These are phyloP conservation scores for Hyphodiscus hymeniophilus DNA, from an alignment of 495 filamentous ascomycete genomes.

Conservation along the genomic window DNA sequence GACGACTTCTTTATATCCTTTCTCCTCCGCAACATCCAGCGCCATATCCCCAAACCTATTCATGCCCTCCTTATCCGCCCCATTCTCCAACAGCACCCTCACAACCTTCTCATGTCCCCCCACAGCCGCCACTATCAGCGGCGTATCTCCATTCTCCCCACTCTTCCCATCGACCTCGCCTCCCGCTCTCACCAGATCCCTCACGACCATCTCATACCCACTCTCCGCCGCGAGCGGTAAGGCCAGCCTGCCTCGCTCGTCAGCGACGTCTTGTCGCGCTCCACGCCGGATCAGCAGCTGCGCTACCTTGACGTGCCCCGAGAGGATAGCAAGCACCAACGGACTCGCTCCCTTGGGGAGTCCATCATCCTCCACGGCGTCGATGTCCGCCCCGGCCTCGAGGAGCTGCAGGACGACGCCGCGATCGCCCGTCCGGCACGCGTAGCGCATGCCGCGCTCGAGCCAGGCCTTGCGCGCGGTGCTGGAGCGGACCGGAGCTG, in stretches of 20 bases:
- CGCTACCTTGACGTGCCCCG: slow-evolving; percentile 4
- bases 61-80: slow-evolving; percentile 42
- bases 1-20: slow-evolving; percentile 41
- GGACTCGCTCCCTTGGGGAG: slow-evolving; percentile 22
- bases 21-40: slow-evolving; percentile 30
- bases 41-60: slow-evolving; percentile 53
- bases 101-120: slow-evolving; percentile 61
- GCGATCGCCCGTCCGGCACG: slow-evolving; percentile 2
- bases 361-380: slow-evolving; percentile 21
- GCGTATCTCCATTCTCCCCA: slow-evolving; percentile 26
- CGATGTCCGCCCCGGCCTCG: slow-evolving; percentile 24
- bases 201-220: slow-evolving; percentile 9
- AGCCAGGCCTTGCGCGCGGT: slow-evolving; percentile 1
- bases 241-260: slow-evolving; percentile 1
- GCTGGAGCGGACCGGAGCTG: not conserved
- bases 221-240: slow-evolving; percentile 2
- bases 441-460: not conserved
- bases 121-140: slow-evolving; percentile 16
- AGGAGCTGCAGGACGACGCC: slow-evolving; percentile 20
- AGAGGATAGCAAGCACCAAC: slow-evolving; percentile 18
- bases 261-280: slow-evolving; percentile 5
- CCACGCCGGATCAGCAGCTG: slow-evolving; percentile 10
- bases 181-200: slow-evolving; percentile 8
- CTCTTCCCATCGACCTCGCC: slow-evolving; percentile 7
- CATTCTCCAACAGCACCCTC: slow-evolving; percentile 29